Evolutionary conservation across 2,329 filamentous ascomycete species (phyloP).

Genomic region (Calonectria honghensis): DNA sequence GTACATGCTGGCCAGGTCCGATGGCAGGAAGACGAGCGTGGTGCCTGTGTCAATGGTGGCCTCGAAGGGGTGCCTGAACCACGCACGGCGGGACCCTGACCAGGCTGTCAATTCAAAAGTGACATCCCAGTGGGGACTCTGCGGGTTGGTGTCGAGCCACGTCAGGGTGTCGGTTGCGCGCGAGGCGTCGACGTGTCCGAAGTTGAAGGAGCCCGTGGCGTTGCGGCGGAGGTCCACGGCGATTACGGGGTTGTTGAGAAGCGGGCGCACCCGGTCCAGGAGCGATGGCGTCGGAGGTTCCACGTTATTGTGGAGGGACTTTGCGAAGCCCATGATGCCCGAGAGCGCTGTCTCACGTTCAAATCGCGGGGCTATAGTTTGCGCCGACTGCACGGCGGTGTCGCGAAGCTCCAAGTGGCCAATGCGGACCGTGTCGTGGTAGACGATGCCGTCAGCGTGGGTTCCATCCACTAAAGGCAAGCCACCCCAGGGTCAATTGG

Average conservation of each 20-base stretch:
- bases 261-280: constrained; percentile 65
- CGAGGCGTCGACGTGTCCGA: constrained; percentile 68
- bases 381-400: constrained; percentile 70
- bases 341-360: constrained; percentile 66
- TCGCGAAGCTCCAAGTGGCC: constrained; percentile 65
- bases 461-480: constrained; percentile 64
- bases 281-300: constrained; percentile 65
- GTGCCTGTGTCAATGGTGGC: constrained; percentile 82
- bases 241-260: constrained; percentile 66
- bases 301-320: constrained; percentile 66
- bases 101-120: constrained; percentile 69
- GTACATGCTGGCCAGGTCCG: constrained; percentile 75
- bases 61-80: constrained; percentile 67
- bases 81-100: constrained; percentile 67
- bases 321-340: constrained; percentile 72
- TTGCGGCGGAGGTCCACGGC: constrained; percentile 70
- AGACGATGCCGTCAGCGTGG: constrained; percentile 68
- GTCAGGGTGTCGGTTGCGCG: constrained; percentile 64
- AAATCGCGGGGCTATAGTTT: constrained; percentile 64
- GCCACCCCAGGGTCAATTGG: not conserved
- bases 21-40: constrained; percentile 77
- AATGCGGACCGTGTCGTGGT: constrained; percentile 69
- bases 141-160: constrained; percentile 62
- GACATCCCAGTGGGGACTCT: constrained; percentile 63
- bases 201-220: constrained; percentile 69